phyloP scores from a whole-genome alignment of 2,329 filamentous ascomycete genomes.

The Aspergillus piperis region DNA sequence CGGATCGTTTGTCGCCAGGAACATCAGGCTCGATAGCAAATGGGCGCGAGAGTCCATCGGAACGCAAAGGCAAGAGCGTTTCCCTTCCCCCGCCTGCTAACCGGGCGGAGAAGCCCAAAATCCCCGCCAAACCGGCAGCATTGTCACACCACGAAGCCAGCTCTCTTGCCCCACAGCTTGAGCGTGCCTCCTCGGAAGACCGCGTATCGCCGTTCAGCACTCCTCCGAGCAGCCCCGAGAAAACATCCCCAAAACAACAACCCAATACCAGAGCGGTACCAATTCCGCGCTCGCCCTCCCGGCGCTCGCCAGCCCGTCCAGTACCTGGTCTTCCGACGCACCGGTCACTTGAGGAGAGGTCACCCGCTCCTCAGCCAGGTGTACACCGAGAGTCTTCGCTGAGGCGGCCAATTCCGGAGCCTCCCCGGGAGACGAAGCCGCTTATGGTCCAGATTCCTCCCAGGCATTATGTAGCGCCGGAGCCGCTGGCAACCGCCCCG shows the following conservation, averaged over 20 bases:
- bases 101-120: conserved; percentile 74
- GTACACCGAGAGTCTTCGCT: conserved; percentile 33
- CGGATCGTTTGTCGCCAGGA: conserved; percentile 25
- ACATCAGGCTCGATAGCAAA: conserved; percentile 15
- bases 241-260: conserved; percentile 44
- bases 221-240: conserved; percentile 73
- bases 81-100: conserved; percentile 73
- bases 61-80: conserved; percentile 37
- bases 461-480: conserved; percentile 21
- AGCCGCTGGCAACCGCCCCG: conserved; percentile 31
- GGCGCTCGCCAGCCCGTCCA: conserved; percentile 23
- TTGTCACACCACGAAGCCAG: conserved; percentile 33
- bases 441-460: conserved; percentile 36
- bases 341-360: conserved; percentile 33
- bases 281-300: conserved; percentile 22
- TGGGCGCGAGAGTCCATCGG: conserved; percentile 25
- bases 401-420: conserved; percentile 28
- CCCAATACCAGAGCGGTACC: conserved; percentile 17
- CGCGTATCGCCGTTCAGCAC: conserved; percentile 80
- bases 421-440: conserved; percentile 32
- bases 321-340: conserved; percentile 30
- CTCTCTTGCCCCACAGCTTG: conserved; percentile 30
- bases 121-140: conserved; percentile 52
- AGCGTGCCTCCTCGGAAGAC: conserved; percentile 41
- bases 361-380: conserved; percentile 20